Base-by-base conservation (phyloP, 2,329 filamentous ascomycete genomes). In the Fusarium clavum region DNA sequence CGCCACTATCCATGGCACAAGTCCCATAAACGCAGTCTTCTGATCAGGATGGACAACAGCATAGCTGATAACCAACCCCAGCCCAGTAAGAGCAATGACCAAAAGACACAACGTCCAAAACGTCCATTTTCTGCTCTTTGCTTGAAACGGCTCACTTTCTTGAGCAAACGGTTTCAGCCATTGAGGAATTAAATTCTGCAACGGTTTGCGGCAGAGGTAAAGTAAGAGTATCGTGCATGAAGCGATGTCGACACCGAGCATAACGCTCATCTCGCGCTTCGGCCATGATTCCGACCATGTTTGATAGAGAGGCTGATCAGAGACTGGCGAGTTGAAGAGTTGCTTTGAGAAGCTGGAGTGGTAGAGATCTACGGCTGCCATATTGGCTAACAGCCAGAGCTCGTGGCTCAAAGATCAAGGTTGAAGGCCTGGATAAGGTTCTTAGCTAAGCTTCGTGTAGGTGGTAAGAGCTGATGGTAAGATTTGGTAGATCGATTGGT, bases 121-220 rank as follows among this genome's bases (percentile, higher is more conserved):
- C 1, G 77, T 81, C 82, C 81, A 84, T 13, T 67, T 56, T 45
- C 69, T 79, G 25, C 73, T 64, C 41, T 76, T 78, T 20, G 68
- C 41, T 0, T 57, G 34, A 2, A 60, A 66, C 2, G 73, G 70
- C 0, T 48, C 69, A 22, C 79, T 65, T 68, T 86, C 83, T 11
- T 77, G 74, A 5, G 84, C 83, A 62, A 86, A 86, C 3, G 81
- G 80, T 12, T 76, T 78, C 16, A 80, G 73, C 82, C 83, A 85
- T 45, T 73, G 76, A 0, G 84, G 83, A 2, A 80, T 74, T 5
- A 67, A 64, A 6, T 76, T 75, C 4, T 73, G 64, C 8, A 81
- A 58, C 5, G 68, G 73, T 6, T 69, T 56, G 10, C 67, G 75
- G 60, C 52, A 59, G 25, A 79, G 29, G 55, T 80, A 77, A 18